Evolutionary conservation across 1,139 yeast species (phyloP), one percentile per base, ranked within the genome.

Genomic region (Hyphopichia buzzinii): DNA sequence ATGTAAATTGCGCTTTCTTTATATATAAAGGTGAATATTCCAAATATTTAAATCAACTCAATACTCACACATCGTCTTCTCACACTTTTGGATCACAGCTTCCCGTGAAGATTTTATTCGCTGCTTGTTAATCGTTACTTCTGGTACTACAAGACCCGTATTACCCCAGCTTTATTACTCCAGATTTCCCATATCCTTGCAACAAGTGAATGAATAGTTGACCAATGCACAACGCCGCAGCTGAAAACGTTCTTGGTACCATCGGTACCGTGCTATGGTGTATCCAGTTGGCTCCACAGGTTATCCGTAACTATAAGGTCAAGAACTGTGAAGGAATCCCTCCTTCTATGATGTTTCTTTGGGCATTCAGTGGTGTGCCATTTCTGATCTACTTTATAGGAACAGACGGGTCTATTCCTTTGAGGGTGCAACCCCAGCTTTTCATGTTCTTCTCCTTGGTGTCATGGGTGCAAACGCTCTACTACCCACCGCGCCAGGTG

Each of bases 191-290:
- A n/a, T n/a, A n/a, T n/a, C n/a, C n/a, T n/a, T n/a, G n/a, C n/a
- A n/a, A n/a, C n/a, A n/a, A n/a, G 23, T 10, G 10, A 10, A 19
- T 19, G 23, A 6, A 6, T 10, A 19, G 23, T 19, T 19, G 23
- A 19, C 23, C 14, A 15, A 41, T 59, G 62, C 30, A 41, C 29
- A 57, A 56, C 44, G 51, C 39, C 19, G 69, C 67, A 10, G 87
- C 87, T 2, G 79, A 86, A 17, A 87, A 86, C 36, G 89, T 85
- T 7, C 70, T 88, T 41, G 96, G 87, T n/a, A 87, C 96, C 7
- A 71, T 84, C 2, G 97, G 96, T 12, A 89, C 97, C 1, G 78
- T 89, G 4, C 72, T 86, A 42, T 90, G 97, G 96, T 89, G 96
- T 58, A 65, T 89, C 44, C 97, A 90, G 59, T 66, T 89, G 46